Evolutionary conservation across 2,329 filamentous ascomycete genomes (phyloP).

Genomic region (Truncatella angustata): DNA sequence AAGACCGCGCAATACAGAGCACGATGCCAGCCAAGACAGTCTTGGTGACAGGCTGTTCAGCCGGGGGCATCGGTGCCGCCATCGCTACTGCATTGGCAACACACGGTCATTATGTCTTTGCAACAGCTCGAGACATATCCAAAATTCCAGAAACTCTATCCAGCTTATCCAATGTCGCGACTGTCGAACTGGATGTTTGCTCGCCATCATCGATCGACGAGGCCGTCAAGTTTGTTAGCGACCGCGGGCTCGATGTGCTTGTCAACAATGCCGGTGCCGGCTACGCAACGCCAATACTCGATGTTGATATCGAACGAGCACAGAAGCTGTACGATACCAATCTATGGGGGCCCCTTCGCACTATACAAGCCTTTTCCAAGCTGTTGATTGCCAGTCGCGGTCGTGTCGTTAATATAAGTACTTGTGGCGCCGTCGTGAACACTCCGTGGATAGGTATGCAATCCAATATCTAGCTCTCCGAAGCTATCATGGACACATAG

Average conservation of each 20-base stretch:
- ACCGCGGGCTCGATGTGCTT: constrained; percentile 20
- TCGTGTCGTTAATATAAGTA: constrained; percentile 25
- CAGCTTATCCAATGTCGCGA: constrained; percentile 12
- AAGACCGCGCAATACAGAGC: neutral
- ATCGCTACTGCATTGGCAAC: constrained; percentile 8
- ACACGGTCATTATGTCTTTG: constrained; percentile 7
- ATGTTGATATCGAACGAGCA: constrained; percentile 12
- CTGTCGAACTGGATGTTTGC: constrained; percentile 18
- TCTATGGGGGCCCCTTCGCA: constrained; percentile 14
- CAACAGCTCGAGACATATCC: constrained; percentile 24
- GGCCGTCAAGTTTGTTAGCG: constrained; percentile 7
- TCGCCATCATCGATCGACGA: constrained; percentile 18
- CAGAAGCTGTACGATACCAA: constrained; percentile 16
- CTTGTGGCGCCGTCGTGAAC: constrained; percentile 24
- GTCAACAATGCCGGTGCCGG: constrained; percentile 25
- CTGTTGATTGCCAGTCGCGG: constrained; percentile 12
- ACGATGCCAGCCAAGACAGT: constrained; percentile 5
- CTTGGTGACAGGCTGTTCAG: constrained; percentile 12
- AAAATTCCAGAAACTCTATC: neutral
- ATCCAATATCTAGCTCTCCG: neutral
- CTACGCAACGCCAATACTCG: constrained; percentile 15
- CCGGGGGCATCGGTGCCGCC: constrained; percentile 23
- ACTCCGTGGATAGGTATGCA: constrained; percentile 19
- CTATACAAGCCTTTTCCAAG: constrained; percentile 10
- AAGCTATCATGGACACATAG: constrained; percentile 12